These are phyloP conservation scores for Candida orba DNA, from an alignment of 805 yeast genomes.

Conservation along the genomic window DNA sequence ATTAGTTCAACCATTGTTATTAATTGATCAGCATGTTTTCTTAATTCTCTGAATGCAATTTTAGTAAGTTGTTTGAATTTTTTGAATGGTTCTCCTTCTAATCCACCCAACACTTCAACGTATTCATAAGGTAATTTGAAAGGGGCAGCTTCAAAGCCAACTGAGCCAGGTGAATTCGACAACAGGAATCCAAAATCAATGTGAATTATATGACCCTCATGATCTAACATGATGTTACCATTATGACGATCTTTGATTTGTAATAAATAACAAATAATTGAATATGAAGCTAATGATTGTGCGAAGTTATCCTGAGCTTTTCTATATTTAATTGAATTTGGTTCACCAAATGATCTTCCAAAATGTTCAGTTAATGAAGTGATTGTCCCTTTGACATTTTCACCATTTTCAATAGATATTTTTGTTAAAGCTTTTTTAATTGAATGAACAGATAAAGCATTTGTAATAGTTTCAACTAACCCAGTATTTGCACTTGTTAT, in stretches of 20 bases:
- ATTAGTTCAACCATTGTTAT: slow-evolving; percentile 84
- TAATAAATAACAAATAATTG: slow-evolving; percentile 79
- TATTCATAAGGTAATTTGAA: slow-evolving; percentile 89
- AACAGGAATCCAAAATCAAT: slow-evolving; percentile 93
- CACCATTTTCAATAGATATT: slow-evolving; percentile 57
- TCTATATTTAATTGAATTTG: slow-evolving; percentile 44
- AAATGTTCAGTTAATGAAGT: slow-evolving; percentile 78
- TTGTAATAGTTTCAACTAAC: slow-evolving; percentile 90
- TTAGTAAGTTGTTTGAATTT: slow-evolving; percentile 59
- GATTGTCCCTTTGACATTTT: slow-evolving; percentile 61
- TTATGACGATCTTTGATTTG: slow-evolving; percentile 96
- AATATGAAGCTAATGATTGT: slow-evolving; percentile 82
- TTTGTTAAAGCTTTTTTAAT: slow-evolving; percentile 88
- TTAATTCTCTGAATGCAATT: slow-evolving; percentile 63
- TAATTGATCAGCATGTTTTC: slow-evolving; percentile 68
- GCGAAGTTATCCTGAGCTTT: slow-evolving; percentile 84
- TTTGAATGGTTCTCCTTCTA: slow-evolving; percentile 50
- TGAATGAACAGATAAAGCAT: slow-evolving; percentile 90
- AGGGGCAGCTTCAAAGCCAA: slow-evolving; percentile 97
- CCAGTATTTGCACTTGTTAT: slow-evolving; percentile 90
- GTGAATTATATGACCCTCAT: slow-evolving; percentile 90
- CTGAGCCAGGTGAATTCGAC: slow-evolving; percentile 94
- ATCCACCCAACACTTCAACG: slow-evolving; percentile 81
- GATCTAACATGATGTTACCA: slow-evolving; percentile 95
- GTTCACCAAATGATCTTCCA: slow-evolving; percentile 63